Conservation (phyloP, 2,329 filamentous ascomycete species). For the Colletotrichum magnum region DNA sequence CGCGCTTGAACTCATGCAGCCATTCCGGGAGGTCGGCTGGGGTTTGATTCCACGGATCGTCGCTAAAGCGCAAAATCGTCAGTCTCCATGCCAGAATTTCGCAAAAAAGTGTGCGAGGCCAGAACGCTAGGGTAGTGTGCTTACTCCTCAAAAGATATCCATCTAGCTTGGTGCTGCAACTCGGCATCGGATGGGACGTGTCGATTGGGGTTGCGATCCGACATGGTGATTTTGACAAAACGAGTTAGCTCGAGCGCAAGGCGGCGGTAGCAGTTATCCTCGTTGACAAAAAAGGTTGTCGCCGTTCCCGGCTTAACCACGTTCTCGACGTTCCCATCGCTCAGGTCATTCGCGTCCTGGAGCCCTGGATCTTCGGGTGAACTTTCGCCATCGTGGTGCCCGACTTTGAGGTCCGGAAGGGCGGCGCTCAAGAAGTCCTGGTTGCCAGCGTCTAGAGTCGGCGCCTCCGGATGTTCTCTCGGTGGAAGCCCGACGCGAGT, state of each 20-base stretch:
- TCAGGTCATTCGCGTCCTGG: too few species aligned
- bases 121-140: background rate
- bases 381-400: background rate
- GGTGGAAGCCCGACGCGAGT: conserved; percentile 18
- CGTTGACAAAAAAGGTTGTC: conserved; percentile 42
- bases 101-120: background rate
- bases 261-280: conserved; percentile 46
- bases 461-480: background rate
- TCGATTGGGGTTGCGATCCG: conserved; percentile 47
- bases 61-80: conserved; percentile 23
- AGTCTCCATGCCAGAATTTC: background rate
- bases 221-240: conserved; percentile 46
- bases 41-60: conserved; percentile 58
- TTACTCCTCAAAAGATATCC: conserved; percentile 50
- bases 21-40: conserved; percentile 52
- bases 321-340: background rate
- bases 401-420: background rate
- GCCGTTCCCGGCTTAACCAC: background rate
- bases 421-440: background rate
- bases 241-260: conserved; percentile 41
- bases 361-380: too few species aligned
- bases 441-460: background rate
- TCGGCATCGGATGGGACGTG: conserved; percentile 53
- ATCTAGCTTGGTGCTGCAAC: conserved; percentile 51
- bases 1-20: conserved; percentile 44